Percentiles rank a stretch among this genome's conserved stretches.
Evolutionary conservation across 2,329 filamentous ascomycete genomes (phyloP).

Genomic region (Trichoderma sp.): DNA sequence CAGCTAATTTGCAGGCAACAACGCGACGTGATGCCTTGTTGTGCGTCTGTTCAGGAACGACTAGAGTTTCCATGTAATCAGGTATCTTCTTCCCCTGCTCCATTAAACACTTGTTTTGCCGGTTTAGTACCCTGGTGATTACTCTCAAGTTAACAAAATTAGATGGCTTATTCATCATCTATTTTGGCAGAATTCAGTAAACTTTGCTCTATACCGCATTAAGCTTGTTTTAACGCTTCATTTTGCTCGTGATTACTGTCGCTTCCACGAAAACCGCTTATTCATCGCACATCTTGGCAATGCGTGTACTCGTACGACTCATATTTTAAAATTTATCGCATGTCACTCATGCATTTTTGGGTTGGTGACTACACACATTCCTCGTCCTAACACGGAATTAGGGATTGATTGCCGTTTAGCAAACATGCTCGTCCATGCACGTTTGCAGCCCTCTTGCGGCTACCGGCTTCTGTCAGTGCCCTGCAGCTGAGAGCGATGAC

Average conservation of each 20-base stretch:
- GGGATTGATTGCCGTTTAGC: neutral
- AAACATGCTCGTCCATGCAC: neutral
- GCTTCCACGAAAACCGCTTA: neutral
- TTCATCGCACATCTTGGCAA: neutral
- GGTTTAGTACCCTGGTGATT: neutral
- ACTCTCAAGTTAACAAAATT: neutral
- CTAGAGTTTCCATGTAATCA: neutral
- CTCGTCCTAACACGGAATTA: neutral
- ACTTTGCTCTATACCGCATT: neutral
- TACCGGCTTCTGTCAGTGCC: neutral
- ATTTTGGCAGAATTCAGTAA: neutral
- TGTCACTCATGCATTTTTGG: neutral
- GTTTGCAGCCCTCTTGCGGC: neutral
- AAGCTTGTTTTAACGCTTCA: neutral
- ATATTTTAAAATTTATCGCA: neutral
- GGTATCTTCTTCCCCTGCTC: neutral
- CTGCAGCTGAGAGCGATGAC: neutral
- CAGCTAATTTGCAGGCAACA: neutral
- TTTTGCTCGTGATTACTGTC: neutral
- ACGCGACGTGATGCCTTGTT: neutral
- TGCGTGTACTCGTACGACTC: neutral
- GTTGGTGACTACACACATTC: neutral
- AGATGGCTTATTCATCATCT: neutral
- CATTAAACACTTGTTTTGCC: neutral
- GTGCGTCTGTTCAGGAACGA: neutral